Evolutionary conservation across 768 basidiomycete genomes (phyloP).

Genomic region (Clavulina sp.): DNA sequence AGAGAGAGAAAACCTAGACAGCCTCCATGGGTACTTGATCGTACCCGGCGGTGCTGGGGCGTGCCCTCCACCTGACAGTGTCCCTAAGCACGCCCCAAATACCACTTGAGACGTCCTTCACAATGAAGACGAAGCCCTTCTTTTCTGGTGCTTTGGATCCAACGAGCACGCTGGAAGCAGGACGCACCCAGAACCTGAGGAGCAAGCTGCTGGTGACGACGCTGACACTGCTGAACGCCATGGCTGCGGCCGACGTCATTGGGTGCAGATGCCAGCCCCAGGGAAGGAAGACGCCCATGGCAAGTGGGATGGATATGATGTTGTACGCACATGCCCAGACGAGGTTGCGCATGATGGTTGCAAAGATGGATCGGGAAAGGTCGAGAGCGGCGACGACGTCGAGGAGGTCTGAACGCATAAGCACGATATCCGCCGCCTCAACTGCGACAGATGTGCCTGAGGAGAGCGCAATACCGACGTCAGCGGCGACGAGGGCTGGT

Average conservation of each 20-base stretch:
- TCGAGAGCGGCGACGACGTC: constrained; percentile 95
- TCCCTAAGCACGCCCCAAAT: constrained; percentile 28
- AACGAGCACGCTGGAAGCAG: constrained; percentile 51
- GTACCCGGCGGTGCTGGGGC: constrained; percentile 33
- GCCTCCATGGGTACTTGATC: constrained; percentile 57
- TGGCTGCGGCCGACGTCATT: constrained; percentile 96
- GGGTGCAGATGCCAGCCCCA: constrained; percentile 87
- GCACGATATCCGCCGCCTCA: constrained; percentile 94
- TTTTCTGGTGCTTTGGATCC: constrained; percentile 24
- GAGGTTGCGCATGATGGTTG: constrained; percentile 81
- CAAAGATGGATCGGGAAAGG: constrained; percentile 75
- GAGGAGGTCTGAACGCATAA: constrained; percentile 91
- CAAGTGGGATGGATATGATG: constrained; percentile 81
- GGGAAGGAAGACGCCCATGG: constrained; percentile 93
- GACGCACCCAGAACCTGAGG: constrained; percentile 70
- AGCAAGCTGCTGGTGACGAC: constrained; percentile 83
- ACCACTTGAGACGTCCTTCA: constrained; percentile 27
- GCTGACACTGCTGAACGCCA: constrained; percentile 95
- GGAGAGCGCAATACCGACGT: constrained; percentile 90
- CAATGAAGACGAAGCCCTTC: constrained; percentile 26
- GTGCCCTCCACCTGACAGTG: constrained; percentile 20
- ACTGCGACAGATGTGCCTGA: constrained; percentile 95
- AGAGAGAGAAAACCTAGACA: too few relatives aligned
- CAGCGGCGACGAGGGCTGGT: constrained; percentile 87
- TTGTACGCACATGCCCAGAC: constrained; percentile 96